Evolutionary conservation across 257 asterid species (phyloP).

Genomic region (Echium plantagineum): DNA sequence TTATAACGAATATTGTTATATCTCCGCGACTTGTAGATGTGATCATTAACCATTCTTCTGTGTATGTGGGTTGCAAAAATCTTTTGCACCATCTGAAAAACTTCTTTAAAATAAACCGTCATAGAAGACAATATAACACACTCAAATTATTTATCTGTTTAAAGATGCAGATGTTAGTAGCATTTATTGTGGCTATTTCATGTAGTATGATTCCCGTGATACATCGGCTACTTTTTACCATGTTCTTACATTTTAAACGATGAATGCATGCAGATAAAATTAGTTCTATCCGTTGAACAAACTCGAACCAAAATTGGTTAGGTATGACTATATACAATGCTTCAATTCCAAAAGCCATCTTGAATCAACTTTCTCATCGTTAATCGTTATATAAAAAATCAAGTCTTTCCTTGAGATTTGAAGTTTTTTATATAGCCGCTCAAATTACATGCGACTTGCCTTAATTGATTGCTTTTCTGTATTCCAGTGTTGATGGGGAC

Average conservation of each 20-base stretch:
- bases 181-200: not conserved
- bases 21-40: not conserved
- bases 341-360: not conserved
- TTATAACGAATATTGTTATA: too few relatives aligned
- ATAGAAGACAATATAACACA: not conserved
- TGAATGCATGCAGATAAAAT: not conserved
- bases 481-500: slow-evolving; percentile 55
- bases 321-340: not conserved
- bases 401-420: not conserved
- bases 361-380: not conserved
- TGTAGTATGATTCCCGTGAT: not conserved
- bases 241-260: not conserved
- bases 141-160: not conserved
- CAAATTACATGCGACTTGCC: not conserved
- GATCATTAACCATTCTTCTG: too few relatives aligned
- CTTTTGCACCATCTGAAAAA: not conserved
- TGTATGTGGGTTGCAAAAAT: too few relatives aligned
- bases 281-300: not conserved
- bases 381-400: not conserved
- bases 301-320: not conserved
- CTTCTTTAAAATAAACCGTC: not conserved
- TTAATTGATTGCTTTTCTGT: not conserved
- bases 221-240: not conserved
- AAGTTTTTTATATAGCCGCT: not conserved
- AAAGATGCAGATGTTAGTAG: not conserved